Evolutionary conservation across 2,329 filamentous ascomycete genomes (phyloP).

Genomic region (Metarhizium album): DNA sequence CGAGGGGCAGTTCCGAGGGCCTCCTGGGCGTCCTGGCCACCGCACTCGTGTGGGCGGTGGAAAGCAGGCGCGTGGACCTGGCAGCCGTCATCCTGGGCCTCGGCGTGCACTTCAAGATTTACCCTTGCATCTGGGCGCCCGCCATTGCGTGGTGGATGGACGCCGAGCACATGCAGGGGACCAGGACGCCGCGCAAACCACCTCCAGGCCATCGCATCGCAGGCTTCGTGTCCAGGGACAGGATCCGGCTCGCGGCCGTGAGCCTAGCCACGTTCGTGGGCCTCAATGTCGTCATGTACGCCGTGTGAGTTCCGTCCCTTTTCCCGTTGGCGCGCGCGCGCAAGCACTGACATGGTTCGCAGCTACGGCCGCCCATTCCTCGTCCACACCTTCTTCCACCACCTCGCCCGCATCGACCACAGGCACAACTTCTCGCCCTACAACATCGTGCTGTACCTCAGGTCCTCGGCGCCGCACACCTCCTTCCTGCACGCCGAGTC

Average conservation of each 20-base stretch:
- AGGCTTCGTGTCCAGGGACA: conserved; percentile 39
- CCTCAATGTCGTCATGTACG: conserved; percentile 73
- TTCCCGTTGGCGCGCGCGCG: background rate
- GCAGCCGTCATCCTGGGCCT: conserved; percentile 71
- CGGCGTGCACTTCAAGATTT: conserved; percentile 95
- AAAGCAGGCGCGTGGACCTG: conserved; percentile 48
- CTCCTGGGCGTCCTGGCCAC: conserved; percentile 77
- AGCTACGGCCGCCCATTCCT: conserved; percentile 76
- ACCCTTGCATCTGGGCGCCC: conserved; percentile 89
- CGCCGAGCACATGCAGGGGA: conserved; percentile 30
- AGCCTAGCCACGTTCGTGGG: conserved; percentile 63
- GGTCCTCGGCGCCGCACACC: conserved; percentile 49
- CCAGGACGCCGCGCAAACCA: conserved; percentile 7
- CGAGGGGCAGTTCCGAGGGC: conserved; percentile 86
- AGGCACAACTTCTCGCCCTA: conserved; percentile 98
- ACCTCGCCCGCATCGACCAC: conserved; percentile 87
- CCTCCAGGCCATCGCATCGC: background rate
- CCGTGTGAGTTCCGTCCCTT: conserved; percentile 39
- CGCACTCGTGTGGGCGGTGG: conserved; percentile 71
- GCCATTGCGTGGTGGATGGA: conserved; percentile 76
- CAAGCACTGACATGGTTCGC: conserved; percentile 7
- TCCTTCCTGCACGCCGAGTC: conserved; percentile 51
- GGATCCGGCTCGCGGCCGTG: conserved; percentile 47
- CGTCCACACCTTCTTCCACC: conserved; percentile 84
- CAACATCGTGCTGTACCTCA: conserved; percentile 81